These are phyloP conservation scores for Suillus hirtellus DNA, from an alignment of 768 basidiomycete species.

Conservation along the genomic window DNA sequence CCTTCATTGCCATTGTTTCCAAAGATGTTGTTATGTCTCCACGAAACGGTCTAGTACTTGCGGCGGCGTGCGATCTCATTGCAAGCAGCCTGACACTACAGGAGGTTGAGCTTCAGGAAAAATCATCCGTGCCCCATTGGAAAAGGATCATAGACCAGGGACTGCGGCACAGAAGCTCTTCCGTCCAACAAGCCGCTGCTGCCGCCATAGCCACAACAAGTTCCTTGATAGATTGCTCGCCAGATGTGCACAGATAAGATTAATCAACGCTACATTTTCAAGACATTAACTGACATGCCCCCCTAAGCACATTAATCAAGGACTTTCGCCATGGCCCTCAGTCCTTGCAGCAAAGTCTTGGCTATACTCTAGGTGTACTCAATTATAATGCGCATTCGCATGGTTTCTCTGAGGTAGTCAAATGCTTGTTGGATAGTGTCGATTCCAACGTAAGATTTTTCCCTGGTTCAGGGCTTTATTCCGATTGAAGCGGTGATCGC, in stretches of 20 bases:
- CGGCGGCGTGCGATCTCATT: conserved; percentile 73
- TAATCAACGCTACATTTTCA: conserved; percentile 16
- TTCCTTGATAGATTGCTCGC: conserved; percentile 62
- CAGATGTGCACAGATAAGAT: conserved; percentile 74
- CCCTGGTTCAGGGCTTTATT: conserved; percentile 18
- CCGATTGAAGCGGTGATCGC: conserved; percentile 23
- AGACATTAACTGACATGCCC: conserved; percentile 19
- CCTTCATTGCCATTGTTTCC: conserved; percentile 55
- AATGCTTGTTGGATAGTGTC: conserved; percentile 61
- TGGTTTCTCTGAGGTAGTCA: conserved; percentile 53
- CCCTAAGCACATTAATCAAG: conserved; percentile 55
- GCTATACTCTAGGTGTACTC: conserved; percentile 65
- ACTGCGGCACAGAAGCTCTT: conserved; percentile 61
- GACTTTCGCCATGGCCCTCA: conserved; percentile 57
- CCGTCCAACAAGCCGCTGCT: conserved; percentile 79
- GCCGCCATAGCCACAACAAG: conserved; percentile 70
- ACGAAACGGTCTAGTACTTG: conserved; percentile 70
- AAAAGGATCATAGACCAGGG: conserved; percentile 66
- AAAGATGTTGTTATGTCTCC: conserved; percentile 59
- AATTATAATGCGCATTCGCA: conserved; percentile 60
- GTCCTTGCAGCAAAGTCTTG: conserved; percentile 70
- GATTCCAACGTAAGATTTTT: conserved; percentile 49
- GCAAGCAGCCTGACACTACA: conserved; percentile 59
- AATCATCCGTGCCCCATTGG: conserved; percentile 61
- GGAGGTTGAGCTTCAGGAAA: conserved; percentile 46